Conservation (phyloP, 176 grass and related monocot genomes). For the Phragmites australis region DNA sequence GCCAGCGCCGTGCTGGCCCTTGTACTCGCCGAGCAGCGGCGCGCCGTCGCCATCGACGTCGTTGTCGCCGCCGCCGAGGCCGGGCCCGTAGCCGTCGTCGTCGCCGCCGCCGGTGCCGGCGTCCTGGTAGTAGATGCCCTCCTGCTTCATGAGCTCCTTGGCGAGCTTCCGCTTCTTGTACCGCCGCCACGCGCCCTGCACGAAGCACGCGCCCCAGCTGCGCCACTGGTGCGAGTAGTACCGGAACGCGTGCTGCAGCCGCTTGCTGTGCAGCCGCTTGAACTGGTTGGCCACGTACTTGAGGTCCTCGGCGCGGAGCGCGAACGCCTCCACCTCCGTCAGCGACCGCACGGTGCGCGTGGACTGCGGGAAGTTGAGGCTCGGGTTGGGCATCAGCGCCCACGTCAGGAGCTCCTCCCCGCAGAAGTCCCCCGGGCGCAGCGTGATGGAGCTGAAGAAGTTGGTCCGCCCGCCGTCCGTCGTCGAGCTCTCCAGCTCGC, state of each 20-base stretch:
- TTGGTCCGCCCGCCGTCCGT: slow-evolving; percentile 82
- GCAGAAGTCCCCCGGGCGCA: slow-evolving; percentile 88
- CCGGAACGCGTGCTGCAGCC: slow-evolving; percentile 89
- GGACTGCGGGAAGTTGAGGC: slow-evolving; percentile 81
- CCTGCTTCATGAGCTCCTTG: slow-evolving; percentile 74
- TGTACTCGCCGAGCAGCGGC: slow-evolving; percentile 46
- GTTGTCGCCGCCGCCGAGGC: neutral
- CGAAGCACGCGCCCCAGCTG: slow-evolving; percentile 85
- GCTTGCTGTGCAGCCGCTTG: slow-evolving; percentile 95
- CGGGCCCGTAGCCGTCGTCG: neutral
- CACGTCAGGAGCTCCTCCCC: slow-evolving; percentile 95
- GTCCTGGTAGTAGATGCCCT: slow-evolving; percentile 45
- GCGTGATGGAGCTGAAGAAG: slow-evolving; percentile 95
- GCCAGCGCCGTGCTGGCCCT: neutral
- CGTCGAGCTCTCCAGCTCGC: slow-evolving; percentile 90
- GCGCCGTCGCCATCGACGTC: slow-evolving; percentile 12
- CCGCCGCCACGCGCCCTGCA: slow-evolving; percentile 77
- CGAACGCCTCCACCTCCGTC: slow-evolving; percentile 90
- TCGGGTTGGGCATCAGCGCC: slow-evolving; percentile 89
- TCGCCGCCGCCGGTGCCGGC: slow-evolving; percentile 1
- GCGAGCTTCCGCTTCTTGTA: slow-evolving; percentile 80
- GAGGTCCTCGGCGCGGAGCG: slow-evolving; percentile 83
- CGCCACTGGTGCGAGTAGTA: slow-evolving; percentile 98
- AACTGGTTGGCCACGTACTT: slow-evolving; percentile 96
- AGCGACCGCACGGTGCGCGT: slow-evolving; percentile 75